phyloP scores from a whole-genome alignment of 2,329 filamentous ascomycete genomes.

The Phoma herbarum region DNA sequence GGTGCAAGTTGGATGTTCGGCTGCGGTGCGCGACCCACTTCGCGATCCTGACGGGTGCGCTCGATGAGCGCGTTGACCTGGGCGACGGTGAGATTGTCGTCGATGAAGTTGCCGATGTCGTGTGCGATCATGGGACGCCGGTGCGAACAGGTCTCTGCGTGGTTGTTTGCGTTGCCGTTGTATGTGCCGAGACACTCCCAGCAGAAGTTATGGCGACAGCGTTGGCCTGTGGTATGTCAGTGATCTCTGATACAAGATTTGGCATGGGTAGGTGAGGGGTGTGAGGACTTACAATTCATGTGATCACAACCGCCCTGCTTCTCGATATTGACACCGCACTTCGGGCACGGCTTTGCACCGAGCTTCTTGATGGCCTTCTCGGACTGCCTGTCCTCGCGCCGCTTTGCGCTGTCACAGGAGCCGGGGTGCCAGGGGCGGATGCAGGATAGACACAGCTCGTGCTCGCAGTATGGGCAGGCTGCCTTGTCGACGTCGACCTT shows the following conservation, averaged over 20 bases:
- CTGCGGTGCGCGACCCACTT: not conserved
- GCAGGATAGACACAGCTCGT: constrained; percentile 32
- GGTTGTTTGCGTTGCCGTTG: constrained; percentile 1
- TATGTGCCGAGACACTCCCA: constrained; percentile 31
- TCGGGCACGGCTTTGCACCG: constrained; percentile 40
- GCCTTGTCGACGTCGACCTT: constrained; percentile 14
- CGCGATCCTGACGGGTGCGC: constrained; percentile 1
- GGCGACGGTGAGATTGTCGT: constrained; percentile 4
- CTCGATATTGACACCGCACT: constrained; percentile 37
- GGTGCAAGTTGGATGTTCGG: not conserved
- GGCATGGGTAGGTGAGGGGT: not conserved
- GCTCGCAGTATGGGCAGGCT: constrained; percentile 38
- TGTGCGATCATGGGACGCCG: constrained; percentile 21
- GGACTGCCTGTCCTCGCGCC: constrained; percentile 29
- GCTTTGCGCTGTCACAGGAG: constrained; percentile 29
- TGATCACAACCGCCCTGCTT: constrained; percentile 41
- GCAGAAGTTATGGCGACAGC: constrained; percentile 36
- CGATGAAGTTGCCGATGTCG: constrained; percentile 25
- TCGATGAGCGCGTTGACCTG: constrained; percentile 22
- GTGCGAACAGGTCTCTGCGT: constrained; percentile 22
- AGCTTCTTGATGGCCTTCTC: constrained; percentile 28
- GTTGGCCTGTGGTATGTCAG: constrained; percentile 12
- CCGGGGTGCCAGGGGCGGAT: constrained; percentile 31
- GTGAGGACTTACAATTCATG: constrained; percentile 33
- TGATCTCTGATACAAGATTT: not conserved